These are phyloP conservation scores for Botrytis fragariae DNA, from an alignment of 2,329 filamentous ascomycete species.

Conservation along the genomic window DNA sequence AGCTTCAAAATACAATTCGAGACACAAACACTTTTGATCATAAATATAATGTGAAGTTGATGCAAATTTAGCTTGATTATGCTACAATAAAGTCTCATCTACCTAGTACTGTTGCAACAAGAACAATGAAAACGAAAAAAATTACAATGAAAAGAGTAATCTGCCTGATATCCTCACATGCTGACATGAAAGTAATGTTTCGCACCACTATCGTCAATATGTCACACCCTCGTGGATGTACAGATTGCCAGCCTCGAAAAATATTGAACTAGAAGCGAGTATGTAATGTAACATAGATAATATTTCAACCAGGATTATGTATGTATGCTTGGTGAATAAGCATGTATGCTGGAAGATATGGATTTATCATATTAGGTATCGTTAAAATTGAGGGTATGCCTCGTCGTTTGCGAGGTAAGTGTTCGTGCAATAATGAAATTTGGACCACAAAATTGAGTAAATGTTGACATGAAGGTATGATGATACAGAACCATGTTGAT, in stretches of 20 bases:
- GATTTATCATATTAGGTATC: slow-evolving; percentile 19
- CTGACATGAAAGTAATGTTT: slow-evolving; percentile 35
- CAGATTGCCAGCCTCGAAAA: slow-evolving; percentile 34
- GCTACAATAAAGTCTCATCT: slow-evolving; percentile 32
- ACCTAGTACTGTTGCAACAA: slow-evolving; percentile 30
- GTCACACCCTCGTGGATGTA: slow-evolving; percentile 33
- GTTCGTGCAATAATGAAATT: slow-evolving; percentile 24
- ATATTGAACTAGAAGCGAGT: slow-evolving; percentile 33
- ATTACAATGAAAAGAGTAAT: slow-evolving; percentile 33
- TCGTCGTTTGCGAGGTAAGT: slow-evolving; percentile 23
- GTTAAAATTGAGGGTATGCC: slow-evolving; percentile 30
- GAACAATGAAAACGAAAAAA: slow-evolving; percentile 31
- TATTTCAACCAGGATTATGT: slow-evolving; percentile 30
- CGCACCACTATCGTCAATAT: slow-evolving; percentile 33
- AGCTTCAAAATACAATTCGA: not conserved
- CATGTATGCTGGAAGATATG: slow-evolving; percentile 30
- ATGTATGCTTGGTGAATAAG: slow-evolving; percentile 34
- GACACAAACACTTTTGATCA: not conserved
- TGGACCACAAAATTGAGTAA: slow-evolving; percentile 23
- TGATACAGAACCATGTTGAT: slow-evolving; percentile 4
- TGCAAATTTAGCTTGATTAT: slow-evolving; percentile 28
- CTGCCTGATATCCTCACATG: slow-evolving; percentile 34
- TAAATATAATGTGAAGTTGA: not conserved
- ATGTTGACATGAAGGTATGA: slow-evolving; percentile 21
- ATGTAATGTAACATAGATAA: slow-evolving; percentile 31